Evolutionary conservation across 2,329 filamentous ascomycete species (phyloP).

Genomic region (Alternaria sp.): DNA sequence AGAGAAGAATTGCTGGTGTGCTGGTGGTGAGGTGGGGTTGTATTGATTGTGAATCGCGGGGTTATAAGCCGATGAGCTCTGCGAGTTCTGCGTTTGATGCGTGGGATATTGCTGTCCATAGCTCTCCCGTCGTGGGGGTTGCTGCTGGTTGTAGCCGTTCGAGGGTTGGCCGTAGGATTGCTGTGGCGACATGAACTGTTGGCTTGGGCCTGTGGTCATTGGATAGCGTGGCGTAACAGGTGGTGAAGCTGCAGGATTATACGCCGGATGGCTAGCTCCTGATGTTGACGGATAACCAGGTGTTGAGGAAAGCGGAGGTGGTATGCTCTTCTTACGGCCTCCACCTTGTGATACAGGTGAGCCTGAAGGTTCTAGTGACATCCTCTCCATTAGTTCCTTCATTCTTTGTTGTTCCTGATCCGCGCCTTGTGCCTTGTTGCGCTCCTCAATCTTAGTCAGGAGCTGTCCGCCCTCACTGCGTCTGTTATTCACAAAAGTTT

Average conservation of each 20-base stretch:
- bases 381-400: conserved; percentile 90
- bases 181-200: conserved; percentile 46
- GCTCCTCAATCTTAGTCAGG: conserved; percentile 85
- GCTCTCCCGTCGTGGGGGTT: conserved; percentile 45
- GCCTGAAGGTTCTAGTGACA: conserved; percentile 75
- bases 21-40: conserved; percentile 59
- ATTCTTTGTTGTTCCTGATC: conserved; percentile 87
- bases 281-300: conserved; percentile 49
- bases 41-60: conserved; percentile 53
- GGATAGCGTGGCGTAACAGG: conserved; percentile 58
- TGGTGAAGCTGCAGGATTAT: conserved; percentile 60
- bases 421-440: conserved; percentile 74
- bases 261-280: conserved; percentile 50
- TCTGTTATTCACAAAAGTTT: conserved; percentile 95
- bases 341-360: conserved; percentile 44
- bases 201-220: conserved; percentile 38
- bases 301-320: conserved; percentile 49
- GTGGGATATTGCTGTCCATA: conserved; percentile 34
- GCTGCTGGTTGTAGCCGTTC: conserved; percentile 39
- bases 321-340: conserved; percentile 48
- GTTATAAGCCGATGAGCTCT: conserved; percentile 52
- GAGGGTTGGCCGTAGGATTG: conserved; percentile 34
- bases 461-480: conserved; percentile 90
- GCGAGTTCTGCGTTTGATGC: conserved; percentile 32
- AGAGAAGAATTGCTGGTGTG: conserved; percentile 65